Percentiles rank a stretch among this genome's conserved stretches.
These are phyloP conservation scores for Escovopsis sp. DNA, from an alignment of 2,329 filamentous ascomycete genomes.

Conservation along the genomic window DNA sequence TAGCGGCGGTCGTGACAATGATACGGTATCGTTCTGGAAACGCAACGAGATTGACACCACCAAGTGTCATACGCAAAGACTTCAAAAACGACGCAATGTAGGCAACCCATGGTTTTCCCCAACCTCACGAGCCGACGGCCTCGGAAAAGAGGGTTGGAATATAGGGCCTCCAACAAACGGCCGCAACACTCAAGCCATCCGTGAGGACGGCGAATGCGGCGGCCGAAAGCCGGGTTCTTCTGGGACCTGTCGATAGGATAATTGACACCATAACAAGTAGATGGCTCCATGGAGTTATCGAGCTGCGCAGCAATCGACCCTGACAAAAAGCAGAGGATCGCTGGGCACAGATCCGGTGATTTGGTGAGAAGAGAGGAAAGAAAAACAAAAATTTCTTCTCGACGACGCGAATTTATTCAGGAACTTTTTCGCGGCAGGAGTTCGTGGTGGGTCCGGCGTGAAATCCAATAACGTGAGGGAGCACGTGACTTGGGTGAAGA, in stretches of 20 bases:
- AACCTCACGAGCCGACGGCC: constrained; percentile 82
- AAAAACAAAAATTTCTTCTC: no score
- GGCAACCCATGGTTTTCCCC: constrained; percentile 74
- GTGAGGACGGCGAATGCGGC: constrained; percentile 52
- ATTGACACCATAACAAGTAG: constrained; percentile 60
- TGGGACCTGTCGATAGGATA: constrained; percentile 92
- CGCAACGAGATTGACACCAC: no score
- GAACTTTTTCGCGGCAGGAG: no score
- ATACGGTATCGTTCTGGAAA: no score
- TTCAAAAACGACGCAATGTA: constrained; percentile 33
- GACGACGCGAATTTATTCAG: no score
- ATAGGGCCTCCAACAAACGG: constrained; percentile 50
- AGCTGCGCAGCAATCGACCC: constrained; percentile 74
- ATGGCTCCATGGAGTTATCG: constrained; percentile 75
- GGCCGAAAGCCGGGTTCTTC: constrained; percentile 50
- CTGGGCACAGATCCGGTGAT: constrained; percentile 73
- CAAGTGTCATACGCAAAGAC: no score
- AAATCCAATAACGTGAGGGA: no score
- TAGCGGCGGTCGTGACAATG: no score
- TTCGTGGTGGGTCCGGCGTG: no score
- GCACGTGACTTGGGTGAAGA: no score
- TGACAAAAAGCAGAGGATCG: constrained; percentile 50
- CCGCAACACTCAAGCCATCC: constrained; percentile 48
- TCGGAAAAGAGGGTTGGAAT: constrained; percentile 83
- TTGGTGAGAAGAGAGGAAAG: constrained; percentile 22